Evolutionary conservation across 257 asterid genomes (phyloP).

Genomic region (Nicotiana paniculata): DNA sequence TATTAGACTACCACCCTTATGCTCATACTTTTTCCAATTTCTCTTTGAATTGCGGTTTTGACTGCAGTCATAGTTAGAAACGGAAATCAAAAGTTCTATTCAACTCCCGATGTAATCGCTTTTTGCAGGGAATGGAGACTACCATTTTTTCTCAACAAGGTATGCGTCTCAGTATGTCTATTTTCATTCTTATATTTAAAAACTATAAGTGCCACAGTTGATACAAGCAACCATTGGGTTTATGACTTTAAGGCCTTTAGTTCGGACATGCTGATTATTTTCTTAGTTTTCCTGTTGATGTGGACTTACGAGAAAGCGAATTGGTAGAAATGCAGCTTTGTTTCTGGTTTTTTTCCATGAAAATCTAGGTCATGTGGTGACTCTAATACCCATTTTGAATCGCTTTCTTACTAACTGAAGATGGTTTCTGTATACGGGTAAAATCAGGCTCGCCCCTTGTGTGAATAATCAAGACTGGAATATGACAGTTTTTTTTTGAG

Average conservation of each 20-base stretch:
- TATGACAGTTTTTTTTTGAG: too few species aligned
- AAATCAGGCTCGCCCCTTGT: too few species aligned
- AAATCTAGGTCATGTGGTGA: not conserved
- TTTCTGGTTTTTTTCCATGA: not conserved
- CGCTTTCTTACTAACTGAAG: not conserved
- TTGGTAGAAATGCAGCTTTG: too few species aligned
- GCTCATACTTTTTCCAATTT: slow-evolving; percentile 12
- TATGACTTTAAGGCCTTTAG: too few species aligned
- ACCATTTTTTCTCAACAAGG: slow-evolving; percentile 90
- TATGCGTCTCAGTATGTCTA: slow-evolving; percentile 6
- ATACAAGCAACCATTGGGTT: too few species aligned
- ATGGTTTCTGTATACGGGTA: not conserved
- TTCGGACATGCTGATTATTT: too few species aligned
- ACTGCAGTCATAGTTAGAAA: slow-evolving; percentile 87
- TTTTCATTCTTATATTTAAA: not conserved
- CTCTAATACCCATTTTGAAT: not conserved
- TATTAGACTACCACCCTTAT: not conserved
- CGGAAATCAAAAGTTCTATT: slow-evolving; percentile 88
- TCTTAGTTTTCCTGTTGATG: too few species aligned
- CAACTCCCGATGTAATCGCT: slow-evolving; percentile 82
- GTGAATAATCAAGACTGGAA: too few species aligned
- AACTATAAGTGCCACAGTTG: not conserved
- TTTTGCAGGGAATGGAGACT: slow-evolving; percentile 92
- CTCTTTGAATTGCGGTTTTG: slow-evolving; percentile 62
- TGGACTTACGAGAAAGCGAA: too few species aligned